Base-by-base conservation (phyloP, 2,329 filamentous ascomycete species). In the Xylaria sp. region DNA sequence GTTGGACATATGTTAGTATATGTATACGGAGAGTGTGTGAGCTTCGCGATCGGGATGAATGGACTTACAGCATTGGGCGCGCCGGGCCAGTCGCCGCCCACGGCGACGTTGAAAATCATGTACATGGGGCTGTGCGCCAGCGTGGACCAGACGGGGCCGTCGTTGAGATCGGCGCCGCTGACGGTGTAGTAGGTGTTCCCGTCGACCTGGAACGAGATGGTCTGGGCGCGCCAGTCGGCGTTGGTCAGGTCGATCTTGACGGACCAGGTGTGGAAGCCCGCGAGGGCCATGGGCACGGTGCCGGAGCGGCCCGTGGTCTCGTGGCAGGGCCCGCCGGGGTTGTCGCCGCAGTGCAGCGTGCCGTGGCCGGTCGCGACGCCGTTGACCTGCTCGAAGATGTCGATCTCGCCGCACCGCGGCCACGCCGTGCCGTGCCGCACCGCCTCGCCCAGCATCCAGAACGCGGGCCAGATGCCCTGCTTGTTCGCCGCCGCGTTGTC, bases 401-500 rank as follows among this genome's bases (percentile, higher is more conserved):
- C 87, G 58, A 89, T 79, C 80, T 89, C 87, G 68, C 86, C 87
- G 66, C 84, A 85, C 8, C 68, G 61, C 0, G 87, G 87, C 87
- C 87, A 89, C 14, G 72, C 42, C 0, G 80, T 82, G 8, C 85
- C 85, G 53, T 82, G 78, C 30, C 84, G 82, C 63, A 85, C 79
- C 11, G 81, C 75, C 58, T 87, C 81, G 48, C 86, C 86, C 17
- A 88, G 80, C 68, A 87, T 79, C 86, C 86, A 89, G 73, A 88
- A 88, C 0, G 86, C 86, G 0, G 86, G 86, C 86, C 86, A 89
- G 58, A 88, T 80, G 4, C 87, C 87, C 71, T 86, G 81, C 76
- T 87, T 85, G 51, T 76, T 75, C 21, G 59, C 57, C 19, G 62
- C 42, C 1, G 75, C 50, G 75, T 82, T 82, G 67, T 73, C 73